phyloP scores from a whole-genome alignment of 345 rosid genomes.

The Camelina neglecta region DNA sequence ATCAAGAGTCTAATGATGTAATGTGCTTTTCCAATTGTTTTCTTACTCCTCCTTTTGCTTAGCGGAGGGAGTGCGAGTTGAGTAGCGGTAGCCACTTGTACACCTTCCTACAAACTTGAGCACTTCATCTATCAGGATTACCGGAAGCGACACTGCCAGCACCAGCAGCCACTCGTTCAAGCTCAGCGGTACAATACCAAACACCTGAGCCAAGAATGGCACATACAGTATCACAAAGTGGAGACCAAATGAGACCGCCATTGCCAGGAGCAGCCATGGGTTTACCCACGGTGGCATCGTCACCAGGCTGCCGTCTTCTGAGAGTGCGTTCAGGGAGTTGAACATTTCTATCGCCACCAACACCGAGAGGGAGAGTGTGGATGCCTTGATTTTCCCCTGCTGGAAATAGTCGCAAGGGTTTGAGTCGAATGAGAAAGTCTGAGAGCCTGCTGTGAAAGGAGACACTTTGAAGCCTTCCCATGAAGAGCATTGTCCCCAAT shows the following conservation, averaged over 20 bases:
- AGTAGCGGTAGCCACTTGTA: slow-evolving; percentile 48
- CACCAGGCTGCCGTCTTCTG: slow-evolving; percentile 84
- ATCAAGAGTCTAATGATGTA: slow-evolving; percentile 16
- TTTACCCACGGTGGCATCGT: slow-evolving; percentile 99
- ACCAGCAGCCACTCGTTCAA: slow-evolving; percentile 90
- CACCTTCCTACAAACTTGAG: slow-evolving; percentile 84
- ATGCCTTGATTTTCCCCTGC: slow-evolving; percentile 83
- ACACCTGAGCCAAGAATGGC: slow-evolving; percentile 88
- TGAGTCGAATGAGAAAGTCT: slow-evolving; percentile 52
- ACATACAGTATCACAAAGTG: slow-evolving; percentile 90
- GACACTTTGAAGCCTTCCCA: slow-evolving; percentile 75
- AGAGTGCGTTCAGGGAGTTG: slow-evolving; percentile 92
- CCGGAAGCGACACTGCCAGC: slow-evolving; percentile 79
- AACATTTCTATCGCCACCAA: slow-evolving; percentile 98
- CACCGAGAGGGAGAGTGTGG: slow-evolving; percentile 87
- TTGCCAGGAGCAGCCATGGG: slow-evolving; percentile 64
- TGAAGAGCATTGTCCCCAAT: slow-evolving; percentile 80
- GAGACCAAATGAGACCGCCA: slow-evolving; percentile 83
- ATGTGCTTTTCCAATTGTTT: slow-evolving; percentile 6
- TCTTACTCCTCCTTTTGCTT: slow-evolving; percentile 58
- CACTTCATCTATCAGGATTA: slow-evolving; percentile 81
- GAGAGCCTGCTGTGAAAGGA: slow-evolving; percentile 81
- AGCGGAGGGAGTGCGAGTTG: slow-evolving; percentile 35
- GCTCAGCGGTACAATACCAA: slow-evolving; percentile 87
- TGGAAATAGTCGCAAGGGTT: slow-evolving; percentile 91